Percentiles rank a stretch among this genome's conserved stretches.
phyloP scores from a whole-genome alignment of 345 rosid genomes.

The Pugionium dolabratum region DNA sequence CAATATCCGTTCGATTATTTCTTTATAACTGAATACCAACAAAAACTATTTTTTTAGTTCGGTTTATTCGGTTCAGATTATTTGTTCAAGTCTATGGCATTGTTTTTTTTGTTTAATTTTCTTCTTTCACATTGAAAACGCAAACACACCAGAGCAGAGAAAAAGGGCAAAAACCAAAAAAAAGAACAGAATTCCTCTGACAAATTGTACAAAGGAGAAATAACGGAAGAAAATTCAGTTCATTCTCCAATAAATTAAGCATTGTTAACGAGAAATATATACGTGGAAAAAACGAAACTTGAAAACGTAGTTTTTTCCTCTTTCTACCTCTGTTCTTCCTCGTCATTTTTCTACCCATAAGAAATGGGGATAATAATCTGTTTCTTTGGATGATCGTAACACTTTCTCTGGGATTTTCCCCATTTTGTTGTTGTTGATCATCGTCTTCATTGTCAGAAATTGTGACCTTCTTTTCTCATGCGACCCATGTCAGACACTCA shows the following conservation, averaged over 20 bases:
- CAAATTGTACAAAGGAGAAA: neutral
- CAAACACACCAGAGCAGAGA: constrained; percentile 34
- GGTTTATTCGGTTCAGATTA: no score
- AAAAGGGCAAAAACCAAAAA: constrained; percentile 2
- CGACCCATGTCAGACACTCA: constrained; percentile 62
- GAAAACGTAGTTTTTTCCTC: no score
- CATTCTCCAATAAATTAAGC: no score
- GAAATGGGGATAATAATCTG: no score
- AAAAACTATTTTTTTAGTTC: no score
- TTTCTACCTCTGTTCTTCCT: constrained; percentile 3
- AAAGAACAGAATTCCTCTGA: constrained; percentile 9
- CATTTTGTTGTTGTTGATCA: constrained; percentile 19
- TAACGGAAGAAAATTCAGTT: no score
- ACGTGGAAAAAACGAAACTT: no score
- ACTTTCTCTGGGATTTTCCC: neutral
- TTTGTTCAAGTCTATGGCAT: no score
- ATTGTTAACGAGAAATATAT: no score
- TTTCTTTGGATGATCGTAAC: constrained; percentile 4
- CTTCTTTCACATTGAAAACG: constrained; percentile 37
- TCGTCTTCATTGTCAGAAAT: constrained; percentile 25
- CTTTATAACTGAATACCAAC: no score
- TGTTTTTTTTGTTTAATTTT: neutral
- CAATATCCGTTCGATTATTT: no score
- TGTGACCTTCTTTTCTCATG: constrained; percentile 17
- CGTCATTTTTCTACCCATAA: no score